Evolutionary conservation across 306 rosid species (phyloP).

Genomic region (Clitoria ternatea): DNA sequence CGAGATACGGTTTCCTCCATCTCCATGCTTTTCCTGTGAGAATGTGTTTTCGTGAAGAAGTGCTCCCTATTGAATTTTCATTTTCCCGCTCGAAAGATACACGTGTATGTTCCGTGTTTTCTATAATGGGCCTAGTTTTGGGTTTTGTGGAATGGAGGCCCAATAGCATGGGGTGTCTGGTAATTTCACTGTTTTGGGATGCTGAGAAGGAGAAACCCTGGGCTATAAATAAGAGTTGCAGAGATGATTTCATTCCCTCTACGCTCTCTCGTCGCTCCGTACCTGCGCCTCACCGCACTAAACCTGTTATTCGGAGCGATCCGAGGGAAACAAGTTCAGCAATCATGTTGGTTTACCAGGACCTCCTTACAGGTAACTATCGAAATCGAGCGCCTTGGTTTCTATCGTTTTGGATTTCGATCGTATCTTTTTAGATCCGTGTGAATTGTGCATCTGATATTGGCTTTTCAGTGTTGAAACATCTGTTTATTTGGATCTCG

Average conservation of each 20-base stretch:
- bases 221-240: constrained; percentile 32
- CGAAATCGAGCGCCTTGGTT: no score
- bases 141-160: not conserved
- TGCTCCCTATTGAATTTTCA: not conserved
- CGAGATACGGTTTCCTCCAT: constrained; percentile 53
- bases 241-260: not conserved
- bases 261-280: constrained; percentile 26
- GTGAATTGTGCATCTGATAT: not conserved
- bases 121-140: not conserved
- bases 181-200: not conserved
- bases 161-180: not conserved
- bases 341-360: constrained; percentile 73
- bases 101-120: not conserved
- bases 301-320: constrained; percentile 21
- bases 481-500: not conserved
- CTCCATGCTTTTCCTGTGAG: no score
- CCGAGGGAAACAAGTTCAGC: constrained; percentile 33
- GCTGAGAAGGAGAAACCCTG: constrained; percentile 41
- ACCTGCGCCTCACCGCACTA: not conserved
- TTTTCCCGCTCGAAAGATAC: not conserved
- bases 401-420: not conserved
- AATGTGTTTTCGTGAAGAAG: no score
- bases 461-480: not conserved
- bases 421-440: not conserved
- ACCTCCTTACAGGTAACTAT: constrained; percentile 51